Percentiles rank a stretch among this genome's conserved stretches.
These are phyloP conservation scores for Xylaria sp. DNA, from an alignment of 2,329 filamentous ascomycete genomes.

Conservation along the genomic window DNA sequence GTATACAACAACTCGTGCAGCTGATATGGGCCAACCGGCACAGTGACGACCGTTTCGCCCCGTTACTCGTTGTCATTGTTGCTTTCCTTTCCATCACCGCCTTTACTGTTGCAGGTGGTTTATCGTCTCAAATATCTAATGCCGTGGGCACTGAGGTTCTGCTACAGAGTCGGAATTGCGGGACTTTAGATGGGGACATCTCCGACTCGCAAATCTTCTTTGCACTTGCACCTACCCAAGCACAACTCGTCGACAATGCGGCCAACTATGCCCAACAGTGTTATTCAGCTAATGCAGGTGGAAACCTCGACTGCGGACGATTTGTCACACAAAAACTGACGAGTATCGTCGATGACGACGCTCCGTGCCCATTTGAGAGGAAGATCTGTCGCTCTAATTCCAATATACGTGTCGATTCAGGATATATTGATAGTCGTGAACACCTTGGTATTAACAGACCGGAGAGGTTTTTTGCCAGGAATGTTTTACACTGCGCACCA, in stretches of 20 bases:
- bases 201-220: neutral
- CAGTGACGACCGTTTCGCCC: neutral
- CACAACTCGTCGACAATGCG: slow-evolving; percentile 8
- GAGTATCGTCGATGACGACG: neutral
- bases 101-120: slow-evolving; percentile 27
- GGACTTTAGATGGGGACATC: neutral
- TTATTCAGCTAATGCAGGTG: slow-evolving; percentile 10
- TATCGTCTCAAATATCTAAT: slow-evolving; percentile 30
- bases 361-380: slow-evolving; percentile 25
- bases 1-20: neutral
- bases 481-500: slow-evolving; percentile 36
- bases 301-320: slow-evolving; percentile 11
- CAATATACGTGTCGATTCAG: slow-evolving; percentile 33
- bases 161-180: slow-evolving; percentile 15
- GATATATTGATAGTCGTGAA: slow-evolving; percentile 25
- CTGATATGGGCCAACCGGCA: slow-evolving; percentile 9
- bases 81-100: neutral
- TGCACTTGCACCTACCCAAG: neutral
- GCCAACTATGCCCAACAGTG: slow-evolving; percentile 34
- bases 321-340: slow-evolving; percentile 7
- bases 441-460: slow-evolving; percentile 31
- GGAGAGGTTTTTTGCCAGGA: slow-evolving; percentile 14
- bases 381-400: slow-evolving; percentile 19
- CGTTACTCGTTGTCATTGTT: neutral
- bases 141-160: slow-evolving; percentile 28